These are phyloP conservation scores for Fraxinus paxiana DNA, from an alignment of 305 asterid genomes.

Conservation along the genomic window DNA sequence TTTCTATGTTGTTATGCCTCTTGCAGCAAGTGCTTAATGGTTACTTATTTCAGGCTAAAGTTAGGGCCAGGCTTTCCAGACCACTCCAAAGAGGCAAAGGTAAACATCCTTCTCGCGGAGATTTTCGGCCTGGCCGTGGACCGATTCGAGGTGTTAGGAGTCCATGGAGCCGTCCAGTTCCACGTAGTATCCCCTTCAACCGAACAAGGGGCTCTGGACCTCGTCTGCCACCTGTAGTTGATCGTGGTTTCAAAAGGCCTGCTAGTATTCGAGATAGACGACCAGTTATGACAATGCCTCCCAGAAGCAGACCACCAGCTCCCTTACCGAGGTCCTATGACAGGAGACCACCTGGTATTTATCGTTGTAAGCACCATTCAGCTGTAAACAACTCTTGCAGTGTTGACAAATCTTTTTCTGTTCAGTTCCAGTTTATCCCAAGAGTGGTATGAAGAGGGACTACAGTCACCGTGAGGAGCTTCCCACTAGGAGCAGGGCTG, in stretches of 20 bases:
- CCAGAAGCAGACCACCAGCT: conserved; percentile 67
- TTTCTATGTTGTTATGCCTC: not conserved
- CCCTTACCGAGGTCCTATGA: conserved; percentile 79
- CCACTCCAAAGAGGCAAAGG: conserved; percentile 97
- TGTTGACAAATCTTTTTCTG: conserved; percentile 11
- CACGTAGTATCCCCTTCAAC: conserved; percentile 50
- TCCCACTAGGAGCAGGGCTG: conserved; percentile 71
- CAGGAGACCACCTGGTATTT: conserved; percentile 85
- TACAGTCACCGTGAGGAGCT: conserved; percentile 72
- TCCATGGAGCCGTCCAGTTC: conserved; percentile 66
- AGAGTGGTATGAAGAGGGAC: conserved; percentile 64
- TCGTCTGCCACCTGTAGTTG: conserved; percentile 57
- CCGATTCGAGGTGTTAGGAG: conserved; percentile 51
- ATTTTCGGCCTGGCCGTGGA: conserved; percentile 56
- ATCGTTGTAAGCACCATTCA: not conserved
- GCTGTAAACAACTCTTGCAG: conserved; percentile 5
- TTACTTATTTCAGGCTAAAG: conserved; percentile 67
- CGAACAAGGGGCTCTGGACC: conserved; percentile 52
- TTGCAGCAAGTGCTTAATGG: conserved; percentile 19
- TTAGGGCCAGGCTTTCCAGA: conserved; percentile 93
- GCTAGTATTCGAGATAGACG: conserved; percentile 60
- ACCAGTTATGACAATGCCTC: conserved; percentile 56
- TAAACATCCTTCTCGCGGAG: conserved; percentile 67
- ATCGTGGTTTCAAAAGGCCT: conserved; percentile 66
- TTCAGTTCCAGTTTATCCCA: conserved; percentile 70